A percentile compares a stretch with the other conserved stretches of the same genome.
phyloP scores from a whole-genome alignment of 1,284 basidiomycete species.

The Pseudozyma thailandica region DNA sequence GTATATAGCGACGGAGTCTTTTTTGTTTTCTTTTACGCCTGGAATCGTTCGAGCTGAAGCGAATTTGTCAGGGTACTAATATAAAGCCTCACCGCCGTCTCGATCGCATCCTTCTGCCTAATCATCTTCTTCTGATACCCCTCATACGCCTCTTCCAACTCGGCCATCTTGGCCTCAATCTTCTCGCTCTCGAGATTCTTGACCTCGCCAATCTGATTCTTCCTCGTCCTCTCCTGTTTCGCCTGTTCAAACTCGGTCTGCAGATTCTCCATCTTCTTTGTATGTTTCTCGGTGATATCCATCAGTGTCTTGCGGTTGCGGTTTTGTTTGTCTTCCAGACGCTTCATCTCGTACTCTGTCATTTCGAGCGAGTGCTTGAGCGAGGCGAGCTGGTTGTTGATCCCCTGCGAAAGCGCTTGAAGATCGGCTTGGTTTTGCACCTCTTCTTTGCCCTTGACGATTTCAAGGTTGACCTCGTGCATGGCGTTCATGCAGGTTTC shows the following conservation, averaged over 20 bases:
- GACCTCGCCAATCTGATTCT: slow-evolving; percentile 29
- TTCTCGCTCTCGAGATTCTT: slow-evolving; percentile 42
- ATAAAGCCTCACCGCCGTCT: slow-evolving; percentile 40
- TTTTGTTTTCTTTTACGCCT: slow-evolving; percentile 13
- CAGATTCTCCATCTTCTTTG: slow-evolving; percentile 43
- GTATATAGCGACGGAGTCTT: no score
- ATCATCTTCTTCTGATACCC: slow-evolving; percentile 49
- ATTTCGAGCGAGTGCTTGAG: slow-evolving; percentile 47
- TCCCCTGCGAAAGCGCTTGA: slow-evolving; percentile 33
- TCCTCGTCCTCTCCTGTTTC: slow-evolving; percentile 32
- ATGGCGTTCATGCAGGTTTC: slow-evolving; percentile 44
- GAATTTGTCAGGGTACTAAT: slow-evolving; percentile 42
- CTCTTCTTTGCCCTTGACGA: slow-evolving; percentile 53
- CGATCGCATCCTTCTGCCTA: slow-evolving; percentile 46
- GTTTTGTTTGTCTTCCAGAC: slow-evolving; percentile 46
- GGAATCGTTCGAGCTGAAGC: slow-evolving; percentile 39
- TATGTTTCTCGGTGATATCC: slow-evolving; percentile 51
- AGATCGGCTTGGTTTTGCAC: slow-evolving; percentile 46
- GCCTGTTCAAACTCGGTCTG: slow-evolving; percentile 43
- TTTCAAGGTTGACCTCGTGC: slow-evolving; percentile 57
- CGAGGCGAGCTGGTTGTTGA: slow-evolving; percentile 46
- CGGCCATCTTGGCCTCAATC: slow-evolving; percentile 53
- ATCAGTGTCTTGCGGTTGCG: slow-evolving; percentile 44
- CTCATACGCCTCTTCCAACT: slow-evolving; percentile 36
- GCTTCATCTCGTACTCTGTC: slow-evolving; percentile 52